Conservation (phyloP, 73 alveolate species). For the Symbiodinium pilosum region DNA sequence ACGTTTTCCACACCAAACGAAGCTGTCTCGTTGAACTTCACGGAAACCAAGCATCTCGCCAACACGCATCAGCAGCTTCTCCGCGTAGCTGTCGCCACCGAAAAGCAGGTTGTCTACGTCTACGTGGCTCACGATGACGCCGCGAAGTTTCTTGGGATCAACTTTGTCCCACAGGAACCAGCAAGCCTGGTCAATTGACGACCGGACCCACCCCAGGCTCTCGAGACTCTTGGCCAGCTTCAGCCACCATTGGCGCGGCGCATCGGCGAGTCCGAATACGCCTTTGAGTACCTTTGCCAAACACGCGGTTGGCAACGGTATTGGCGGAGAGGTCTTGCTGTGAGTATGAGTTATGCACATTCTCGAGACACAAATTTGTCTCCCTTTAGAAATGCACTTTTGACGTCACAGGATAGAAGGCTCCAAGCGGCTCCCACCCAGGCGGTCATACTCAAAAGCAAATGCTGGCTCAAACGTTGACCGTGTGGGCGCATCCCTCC, state of each 20-base stretch:
- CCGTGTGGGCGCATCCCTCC: constrained; percentile 33
- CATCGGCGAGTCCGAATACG: constrained; percentile 44
- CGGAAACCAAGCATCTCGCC: constrained; percentile 9
- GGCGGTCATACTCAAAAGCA: not conserved
- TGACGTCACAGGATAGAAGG: not conserved
- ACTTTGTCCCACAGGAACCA: not conserved
- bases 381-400: constrained; percentile 26
- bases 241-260: constrained; percentile 34
- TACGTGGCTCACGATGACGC: constrained; percentile 20
- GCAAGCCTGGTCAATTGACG: not conserved
- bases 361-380: not conserved
- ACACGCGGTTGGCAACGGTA: not conserved
- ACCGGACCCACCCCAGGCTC: not conserved
- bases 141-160: not conserved
- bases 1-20: constrained; percentile 36
- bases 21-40: not conserved
- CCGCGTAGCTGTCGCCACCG: not conserved
- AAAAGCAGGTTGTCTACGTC: constrained; percentile 29
- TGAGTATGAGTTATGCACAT: not conserved
- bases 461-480: not conserved
- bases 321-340: not conserved
- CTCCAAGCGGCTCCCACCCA: not conserved
- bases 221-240: not conserved
- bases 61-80: not conserved
- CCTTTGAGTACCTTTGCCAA: constrained; percentile 2